Conservation (phyloP, 176 grass and related monocot species). For the Musa beccarii region DNA sequence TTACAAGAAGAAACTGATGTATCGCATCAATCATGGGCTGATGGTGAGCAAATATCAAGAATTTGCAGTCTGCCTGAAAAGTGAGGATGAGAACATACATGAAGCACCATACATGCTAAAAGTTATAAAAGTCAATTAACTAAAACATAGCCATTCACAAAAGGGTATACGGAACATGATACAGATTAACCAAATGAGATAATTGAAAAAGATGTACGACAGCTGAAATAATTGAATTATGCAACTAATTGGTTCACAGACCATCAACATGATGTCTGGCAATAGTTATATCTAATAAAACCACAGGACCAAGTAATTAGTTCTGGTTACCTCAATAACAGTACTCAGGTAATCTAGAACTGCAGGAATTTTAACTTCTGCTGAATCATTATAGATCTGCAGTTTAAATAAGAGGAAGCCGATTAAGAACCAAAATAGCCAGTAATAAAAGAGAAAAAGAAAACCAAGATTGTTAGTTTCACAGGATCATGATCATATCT, state of each 20-base stretch:
- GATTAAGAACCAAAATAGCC: background rate
- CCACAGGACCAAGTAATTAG: background rate
- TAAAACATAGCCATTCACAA: background rate
- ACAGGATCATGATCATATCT: background rate
- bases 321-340: conserved; percentile 54
- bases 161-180: background rate
- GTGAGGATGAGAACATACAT: conserved; percentile 16
- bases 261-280: background rate
- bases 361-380: conserved; percentile 81
- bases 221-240: background rate
- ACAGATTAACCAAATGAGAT: background rate
- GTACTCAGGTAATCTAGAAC: conserved; percentile 81
- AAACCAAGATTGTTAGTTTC: background rate
- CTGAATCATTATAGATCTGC: conserved; percentile 84
- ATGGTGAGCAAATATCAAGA: conserved; percentile 98
- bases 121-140: background rate
- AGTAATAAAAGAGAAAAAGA: background rate
- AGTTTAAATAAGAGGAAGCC: conserved; percentile 14
- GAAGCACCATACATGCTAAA: background rate
- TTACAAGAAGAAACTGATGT: conserved; percentile 73
- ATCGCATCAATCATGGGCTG: conserved; percentile 71
- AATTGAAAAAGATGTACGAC: background rate
- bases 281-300: background rate
- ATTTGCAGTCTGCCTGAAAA: conserved; percentile 79
- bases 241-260: background rate